Evolutionary conservation across 108 stramenopile species (phyloP).

Genomic region (Cyclotella baltica): DNA sequence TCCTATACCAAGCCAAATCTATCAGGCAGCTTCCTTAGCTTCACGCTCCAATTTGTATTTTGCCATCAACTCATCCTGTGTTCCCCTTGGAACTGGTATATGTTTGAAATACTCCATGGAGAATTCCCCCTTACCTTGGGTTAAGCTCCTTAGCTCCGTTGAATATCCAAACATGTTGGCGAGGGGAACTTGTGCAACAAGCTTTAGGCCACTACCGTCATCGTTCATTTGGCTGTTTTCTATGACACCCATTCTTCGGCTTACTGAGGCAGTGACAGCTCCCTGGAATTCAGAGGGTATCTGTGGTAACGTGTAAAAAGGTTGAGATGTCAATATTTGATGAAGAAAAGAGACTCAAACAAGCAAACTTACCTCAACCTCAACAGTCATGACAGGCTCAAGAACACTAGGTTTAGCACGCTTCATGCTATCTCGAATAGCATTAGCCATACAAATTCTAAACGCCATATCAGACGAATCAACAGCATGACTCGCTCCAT

Average conservation of each 20-base stretch:
- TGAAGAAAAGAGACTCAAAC: background rate
- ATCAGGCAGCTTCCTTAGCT: conserved; percentile 59
- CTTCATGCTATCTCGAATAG: conserved; percentile 92
- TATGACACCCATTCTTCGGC: conserved; percentile 94
- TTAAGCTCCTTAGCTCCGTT: conserved; percentile 93
- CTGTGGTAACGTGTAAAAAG: background rate
- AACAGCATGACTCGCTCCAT: conserved; percentile 96
- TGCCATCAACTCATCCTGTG: conserved; percentile 90
- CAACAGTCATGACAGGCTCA: conserved; percentile 97
- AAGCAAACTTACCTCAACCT: conserved; percentile 67
- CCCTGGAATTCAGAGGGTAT: conserved; percentile 98
- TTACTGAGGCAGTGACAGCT: conserved; percentile 92
- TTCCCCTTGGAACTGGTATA: conserved; percentile 79
- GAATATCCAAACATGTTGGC: conserved; percentile 97
- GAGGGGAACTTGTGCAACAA: conserved; percentile 93
- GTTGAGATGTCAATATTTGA: background rate
- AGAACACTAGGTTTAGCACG: conserved; percentile 85
- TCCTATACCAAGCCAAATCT: background rate
- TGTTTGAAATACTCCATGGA: conserved; percentile 98
- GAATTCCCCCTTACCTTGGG: conserved; percentile 99
- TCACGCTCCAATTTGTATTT: conserved; percentile 85
- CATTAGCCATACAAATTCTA: conserved; percentile 93
- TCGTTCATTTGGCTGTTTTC: conserved; percentile 92
- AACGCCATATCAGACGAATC: conserved; percentile 99
- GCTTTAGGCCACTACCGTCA: conserved; percentile 87